Base-by-base conservation (phyloP, 1,284 basidiomycete genomes). In the Vanrija sp. region DNA sequence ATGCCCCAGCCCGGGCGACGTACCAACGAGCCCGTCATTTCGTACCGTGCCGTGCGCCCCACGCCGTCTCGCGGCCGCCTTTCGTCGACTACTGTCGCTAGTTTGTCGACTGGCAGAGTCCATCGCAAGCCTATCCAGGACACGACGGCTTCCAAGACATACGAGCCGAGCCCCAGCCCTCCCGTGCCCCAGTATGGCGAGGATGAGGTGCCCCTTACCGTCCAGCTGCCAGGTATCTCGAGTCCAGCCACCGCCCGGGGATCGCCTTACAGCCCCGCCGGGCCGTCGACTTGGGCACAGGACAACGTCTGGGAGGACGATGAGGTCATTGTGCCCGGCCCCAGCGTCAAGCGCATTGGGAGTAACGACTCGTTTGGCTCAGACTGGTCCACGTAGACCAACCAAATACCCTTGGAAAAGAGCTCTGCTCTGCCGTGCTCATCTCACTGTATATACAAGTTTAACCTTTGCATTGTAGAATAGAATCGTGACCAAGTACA, bases 171-270 rank as follows among this genome's bases (percentile, higher is more conserved):
- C 15, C 40, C 51, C 7, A 34, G 25, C 19, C 49, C 58, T 18
- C 51, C 62, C n/a, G 52, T 61, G 3, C 65, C 66, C 1, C 67
- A 67, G 65, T 71, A 71, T 53, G 66, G 66, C 18, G 67, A 71
- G 51, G 66, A 71, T 43, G 54, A 68, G 43, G 66, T 69, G 5
- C 66, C 65, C 8, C 62, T 71, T 63, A 56, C 61, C 3, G 66
- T 69, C 14, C 63, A 65, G 43, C 57, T 69, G 61, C 67, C 66
- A 2, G 44, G 44, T 7, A 15, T 21, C 21, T 43, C 42, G 1
- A 23, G 42, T 14, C 18, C 42, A 8, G 21, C 44, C 8, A 25
- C 44, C 7, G 21, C 19, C 44, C 9, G 34, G 34, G 34, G 12
- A 2, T 34, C 34, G 12, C 34, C 34, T 12, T 12, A 34, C 9